phyloP scores from a whole-genome alignment of 305 asterid genomes.

The Rubia balearica region DNA sequence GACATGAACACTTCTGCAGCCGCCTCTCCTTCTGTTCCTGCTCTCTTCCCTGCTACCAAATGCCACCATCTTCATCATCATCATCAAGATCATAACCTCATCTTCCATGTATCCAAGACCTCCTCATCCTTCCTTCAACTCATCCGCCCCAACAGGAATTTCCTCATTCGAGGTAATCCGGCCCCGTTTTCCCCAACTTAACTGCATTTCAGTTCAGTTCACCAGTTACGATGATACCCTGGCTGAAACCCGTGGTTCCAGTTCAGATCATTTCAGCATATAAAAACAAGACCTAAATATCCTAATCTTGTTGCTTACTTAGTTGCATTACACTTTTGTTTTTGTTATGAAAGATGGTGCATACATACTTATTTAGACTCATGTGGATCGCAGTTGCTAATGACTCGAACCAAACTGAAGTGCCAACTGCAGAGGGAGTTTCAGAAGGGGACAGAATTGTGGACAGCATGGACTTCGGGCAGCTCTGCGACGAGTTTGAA shows the following conservation, averaged over 20 bases:
- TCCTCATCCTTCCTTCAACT: constrained; percentile 4
- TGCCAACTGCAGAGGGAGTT: constrained; percentile 21
- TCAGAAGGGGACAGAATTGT: constrained; percentile 73
- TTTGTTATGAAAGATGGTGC: not conserved
- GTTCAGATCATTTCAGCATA: no score
- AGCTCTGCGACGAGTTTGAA: constrained; percentile 82
- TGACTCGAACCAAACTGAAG: constrained; percentile 43
- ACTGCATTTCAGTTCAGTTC: not conserved
- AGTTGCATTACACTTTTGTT: no score
- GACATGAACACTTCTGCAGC: constrained; percentile 25
- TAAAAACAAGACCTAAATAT: no score
- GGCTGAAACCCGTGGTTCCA: no score
- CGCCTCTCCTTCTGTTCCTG: constrained; percentile 13
- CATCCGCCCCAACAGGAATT: constrained; percentile 12
- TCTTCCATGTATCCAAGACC: not conserved
- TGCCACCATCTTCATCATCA: not conserved
- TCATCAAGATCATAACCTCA: not conserved
- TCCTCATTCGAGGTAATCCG: constrained; percentile 20
- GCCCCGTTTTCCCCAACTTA: not conserved
- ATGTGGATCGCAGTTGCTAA: constrained; percentile 44
- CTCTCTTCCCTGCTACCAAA: constrained; percentile 12
- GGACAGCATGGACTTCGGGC: constrained; percentile 79
- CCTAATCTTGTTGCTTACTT: no score
- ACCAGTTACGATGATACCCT: no score
- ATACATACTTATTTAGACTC: not conserved